These are phyloP conservation scores for Rhizopogon rudus DNA, from an alignment of 768 basidiomycete species.

Conservation along the genomic window DNA sequence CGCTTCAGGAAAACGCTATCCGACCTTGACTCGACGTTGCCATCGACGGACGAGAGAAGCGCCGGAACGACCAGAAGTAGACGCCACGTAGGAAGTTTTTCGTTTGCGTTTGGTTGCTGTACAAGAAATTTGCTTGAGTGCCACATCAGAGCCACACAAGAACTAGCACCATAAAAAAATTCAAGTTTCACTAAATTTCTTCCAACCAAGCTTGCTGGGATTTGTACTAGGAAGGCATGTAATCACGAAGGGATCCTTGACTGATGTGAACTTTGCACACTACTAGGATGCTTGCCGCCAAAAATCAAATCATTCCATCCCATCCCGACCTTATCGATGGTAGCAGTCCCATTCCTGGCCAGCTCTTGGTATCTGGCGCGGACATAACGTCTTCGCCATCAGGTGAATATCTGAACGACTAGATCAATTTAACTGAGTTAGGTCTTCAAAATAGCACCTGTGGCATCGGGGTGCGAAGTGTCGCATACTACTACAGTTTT, in stretches of 20 bases:
- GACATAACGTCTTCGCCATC: too few relatives aligned
- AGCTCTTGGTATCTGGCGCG: not conserved
- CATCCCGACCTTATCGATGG: not conserved
- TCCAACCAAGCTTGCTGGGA: not conserved
- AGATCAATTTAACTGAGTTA: too few relatives aligned
- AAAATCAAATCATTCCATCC: not conserved
- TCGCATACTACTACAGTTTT: too few relatives aligned
- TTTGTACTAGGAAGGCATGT: not conserved
- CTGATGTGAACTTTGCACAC: not conserved
- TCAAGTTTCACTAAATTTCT: too few relatives aligned
- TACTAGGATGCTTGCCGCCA: not conserved
- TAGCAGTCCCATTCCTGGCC: not conserved
- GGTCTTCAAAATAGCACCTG: too few relatives aligned
- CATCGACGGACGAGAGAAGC: not conserved
- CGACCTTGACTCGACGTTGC: not conserved
- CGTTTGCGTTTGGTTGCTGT: constrained; percentile 1
- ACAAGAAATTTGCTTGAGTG: not conserved
- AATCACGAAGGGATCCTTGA: not conserved
- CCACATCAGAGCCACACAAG: not conserved
- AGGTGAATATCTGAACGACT: too few relatives aligned
- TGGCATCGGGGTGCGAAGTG: too few relatives aligned
- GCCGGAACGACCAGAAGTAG: not conserved
- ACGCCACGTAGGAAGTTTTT: constrained; percentile 1
- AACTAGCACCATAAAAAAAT: not conserved
- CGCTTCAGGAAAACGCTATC: not conserved